Evolutionary conservation across 106 monocot species (phyloP).

Genomic region (Cymbidium sinense): DNA sequence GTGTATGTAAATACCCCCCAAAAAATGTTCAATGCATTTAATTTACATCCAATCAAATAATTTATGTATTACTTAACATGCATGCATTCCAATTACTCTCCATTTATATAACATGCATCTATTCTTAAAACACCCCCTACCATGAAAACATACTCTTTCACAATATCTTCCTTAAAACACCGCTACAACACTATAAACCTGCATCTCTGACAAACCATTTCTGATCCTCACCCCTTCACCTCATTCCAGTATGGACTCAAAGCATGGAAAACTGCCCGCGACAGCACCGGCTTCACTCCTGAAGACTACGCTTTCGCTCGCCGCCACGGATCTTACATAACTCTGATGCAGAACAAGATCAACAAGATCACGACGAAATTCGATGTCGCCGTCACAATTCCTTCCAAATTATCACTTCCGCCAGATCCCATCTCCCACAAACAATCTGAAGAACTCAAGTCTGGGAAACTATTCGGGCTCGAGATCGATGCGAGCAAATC

Average conservation of each 20-base stretch:
- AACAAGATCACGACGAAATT: neutral
- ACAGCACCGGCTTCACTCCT: constrained; percentile 51
- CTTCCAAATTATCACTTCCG: constrained; percentile 1
- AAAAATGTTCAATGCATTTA: too few relatives aligned
- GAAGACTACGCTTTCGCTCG: constrained; percentile 55
- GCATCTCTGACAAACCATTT: too few relatives aligned
- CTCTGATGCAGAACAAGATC: constrained; percentile 50
- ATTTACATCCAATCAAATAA: too few relatives aligned
- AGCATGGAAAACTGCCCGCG: constrained; percentile 63
- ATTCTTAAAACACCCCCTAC: too few relatives aligned
- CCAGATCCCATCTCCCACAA: neutral
- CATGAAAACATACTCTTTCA: too few relatives aligned
- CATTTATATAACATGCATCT: too few relatives aligned
- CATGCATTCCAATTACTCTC: too few relatives aligned
- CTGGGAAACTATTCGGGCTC: constrained; percentile 1
- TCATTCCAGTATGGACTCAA: constrained; percentile 48
- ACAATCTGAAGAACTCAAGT: neutral
- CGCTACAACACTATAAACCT: too few relatives aligned
- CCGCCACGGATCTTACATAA: constrained; percentile 47
- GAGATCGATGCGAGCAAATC: constrained; percentile 18
- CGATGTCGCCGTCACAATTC: constrained; percentile 32
- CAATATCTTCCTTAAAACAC: too few relatives aligned
- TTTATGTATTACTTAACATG: too few relatives aligned
- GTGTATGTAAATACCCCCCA: too few relatives aligned
- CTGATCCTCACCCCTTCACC: too few relatives aligned